These are phyloP conservation scores for Tetrahymena borealis DNA, from an alignment of 73 alveolate genomes.

Conservation along the genomic window DNA sequence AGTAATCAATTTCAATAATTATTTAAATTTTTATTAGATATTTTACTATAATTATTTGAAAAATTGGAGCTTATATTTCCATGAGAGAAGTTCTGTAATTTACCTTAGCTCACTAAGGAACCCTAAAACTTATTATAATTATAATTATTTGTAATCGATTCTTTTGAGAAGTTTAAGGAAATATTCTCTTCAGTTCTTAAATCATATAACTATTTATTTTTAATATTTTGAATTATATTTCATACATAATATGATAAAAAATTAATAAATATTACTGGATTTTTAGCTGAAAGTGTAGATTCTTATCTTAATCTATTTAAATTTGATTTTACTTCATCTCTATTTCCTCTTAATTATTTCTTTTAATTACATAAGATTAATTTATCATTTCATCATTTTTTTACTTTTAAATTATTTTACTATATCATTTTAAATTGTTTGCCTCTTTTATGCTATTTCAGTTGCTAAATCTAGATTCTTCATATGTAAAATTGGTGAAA, in stretches of 20 bases:
- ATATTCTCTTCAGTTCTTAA: not conserved
- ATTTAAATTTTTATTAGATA: not conserved
- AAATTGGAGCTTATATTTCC: not conserved
- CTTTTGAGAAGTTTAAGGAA: not conserved
- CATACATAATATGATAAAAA: not conserved
- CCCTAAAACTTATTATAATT: not conserved
- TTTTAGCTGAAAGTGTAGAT: not conserved
- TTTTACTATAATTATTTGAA: not conserved
- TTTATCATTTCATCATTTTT: not conserved
- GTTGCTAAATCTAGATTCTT: not conserved
- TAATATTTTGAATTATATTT: not conserved
- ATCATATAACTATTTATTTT: not conserved
- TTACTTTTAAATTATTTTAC: not conserved
- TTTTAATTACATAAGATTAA: not conserved
- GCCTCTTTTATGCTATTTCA: not conserved
- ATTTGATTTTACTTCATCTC: not conserved
- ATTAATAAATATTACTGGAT: not conserved
- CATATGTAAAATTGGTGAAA: not conserved
- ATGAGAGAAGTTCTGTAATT: not conserved
- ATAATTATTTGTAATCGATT: not conserved
- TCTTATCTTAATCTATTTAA: not conserved
- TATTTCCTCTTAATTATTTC: not conserved
- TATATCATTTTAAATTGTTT: not conserved
- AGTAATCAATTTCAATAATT: not conserved
- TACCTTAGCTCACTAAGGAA: not conserved